phyloP scores from a whole-genome alignment of 208 protist species.

The Crithidia expoeki region DNA sequence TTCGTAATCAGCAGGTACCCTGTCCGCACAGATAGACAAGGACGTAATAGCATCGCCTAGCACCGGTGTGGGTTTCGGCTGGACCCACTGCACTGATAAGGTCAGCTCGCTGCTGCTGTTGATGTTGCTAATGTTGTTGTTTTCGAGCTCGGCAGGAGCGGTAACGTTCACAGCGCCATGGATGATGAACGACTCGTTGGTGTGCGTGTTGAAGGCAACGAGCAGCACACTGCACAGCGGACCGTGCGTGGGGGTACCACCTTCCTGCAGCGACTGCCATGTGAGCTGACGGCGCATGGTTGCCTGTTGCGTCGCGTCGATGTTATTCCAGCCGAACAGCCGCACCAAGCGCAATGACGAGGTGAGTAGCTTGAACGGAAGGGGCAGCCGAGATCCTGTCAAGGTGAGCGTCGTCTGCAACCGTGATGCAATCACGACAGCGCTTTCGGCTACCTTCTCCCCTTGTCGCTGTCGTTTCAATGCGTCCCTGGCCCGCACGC shows the following conservation, averaged over 20 bases:
- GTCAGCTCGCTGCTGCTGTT: conserved; percentile 11
- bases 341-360: conserved; percentile 84
- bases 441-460: not conserved
- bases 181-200: conserved; percentile 55
- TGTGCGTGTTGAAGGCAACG: conserved; percentile 55
- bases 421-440: too few relatives aligned
- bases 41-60: conserved; percentile 67
- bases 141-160: not conserved
- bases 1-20: not conserved
- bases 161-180: conserved; percentile 32
- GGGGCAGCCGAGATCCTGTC: conserved; percentile 41
- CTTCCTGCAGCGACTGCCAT: conserved; percentile 30
- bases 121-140: not conserved
- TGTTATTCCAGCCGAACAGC: conserved; percentile 69
- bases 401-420: conserved; percentile 28
- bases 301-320: conserved; percentile 29
- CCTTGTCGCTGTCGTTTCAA: not conserved
- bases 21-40: conserved; percentile 23
- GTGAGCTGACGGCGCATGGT: conserved; percentile 32
- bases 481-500: not conserved
- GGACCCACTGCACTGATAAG: conserved; percentile 28
- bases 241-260: conserved; percentile 17
- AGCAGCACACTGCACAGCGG: conserved; percentile 50
- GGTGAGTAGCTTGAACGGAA: conserved; percentile 69
- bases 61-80: conserved; percentile 34